Evolutionary conservation across 2,329 filamentous ascomycete species (phyloP).

Genomic region (Colletotrichum somersetense): DNA sequence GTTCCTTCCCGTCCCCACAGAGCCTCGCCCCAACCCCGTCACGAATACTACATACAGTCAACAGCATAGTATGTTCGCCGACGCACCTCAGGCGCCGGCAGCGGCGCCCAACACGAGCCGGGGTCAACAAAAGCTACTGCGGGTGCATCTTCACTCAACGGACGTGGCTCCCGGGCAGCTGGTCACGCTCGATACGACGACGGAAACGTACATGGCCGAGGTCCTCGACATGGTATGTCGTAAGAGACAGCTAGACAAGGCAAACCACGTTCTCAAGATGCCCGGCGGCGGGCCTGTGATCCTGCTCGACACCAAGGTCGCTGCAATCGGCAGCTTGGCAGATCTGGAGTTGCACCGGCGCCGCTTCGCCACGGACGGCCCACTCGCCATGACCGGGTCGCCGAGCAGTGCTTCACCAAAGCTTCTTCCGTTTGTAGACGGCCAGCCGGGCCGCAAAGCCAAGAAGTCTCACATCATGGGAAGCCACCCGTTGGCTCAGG

Average conservation of each 20-base stretch:
- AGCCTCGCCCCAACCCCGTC: conserved; percentile 68
- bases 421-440: conserved; percentile 66
- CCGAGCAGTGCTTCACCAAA: conserved; percentile 79
- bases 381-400: conserved; percentile 75
- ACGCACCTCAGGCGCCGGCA: conserved; percentile 65
- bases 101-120: conserved; percentile 60
- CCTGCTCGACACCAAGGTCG: conserved; percentile 81
- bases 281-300: conserved; percentile 81
- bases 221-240: conserved; percentile 83
- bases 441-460: conserved; percentile 56
- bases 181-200: conserved; percentile 81
- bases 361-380: conserved; percentile 81
- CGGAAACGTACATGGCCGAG: conserved; percentile 86
- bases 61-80: conserved; percentile 66
- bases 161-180: conserved; percentile 80
- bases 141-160: conserved; percentile 77
- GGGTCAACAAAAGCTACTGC: conserved; percentile 77
- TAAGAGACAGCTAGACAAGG: conserved; percentile 83
- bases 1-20: conserved; percentile 48
- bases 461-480: conserved; percentile 66
- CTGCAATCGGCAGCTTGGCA: conserved; percentile 79
- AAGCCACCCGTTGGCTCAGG: conserved; percentile 75
- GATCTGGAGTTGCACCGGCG: conserved; percentile 82
- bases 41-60: conserved; percentile 71
- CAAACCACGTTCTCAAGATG: conserved; percentile 82